A percentile compares a stretch with the other conserved stretches of the same genome.
These are phyloP conservation scores for Fusarium buharicum DNA, from an alignment of 2,329 filamentous ascomycete species.

Conservation along the genomic window DNA sequence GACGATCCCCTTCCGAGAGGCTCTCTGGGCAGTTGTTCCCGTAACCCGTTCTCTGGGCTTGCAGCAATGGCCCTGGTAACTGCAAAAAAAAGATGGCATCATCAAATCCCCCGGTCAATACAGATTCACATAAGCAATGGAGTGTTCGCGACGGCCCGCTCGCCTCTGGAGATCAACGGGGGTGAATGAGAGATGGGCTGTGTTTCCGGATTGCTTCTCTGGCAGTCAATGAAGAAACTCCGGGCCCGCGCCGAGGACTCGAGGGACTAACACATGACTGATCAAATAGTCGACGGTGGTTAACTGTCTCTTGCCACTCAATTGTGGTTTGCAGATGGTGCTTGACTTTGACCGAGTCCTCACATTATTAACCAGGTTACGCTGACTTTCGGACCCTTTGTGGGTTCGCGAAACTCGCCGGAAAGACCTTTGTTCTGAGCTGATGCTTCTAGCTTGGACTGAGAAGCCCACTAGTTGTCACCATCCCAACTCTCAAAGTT, in stretches of 20 bases:
- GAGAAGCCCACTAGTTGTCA: background rate
- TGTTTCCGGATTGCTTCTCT: constrained; percentile 15
- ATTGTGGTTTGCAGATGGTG: constrained; percentile 1
- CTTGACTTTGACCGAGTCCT: constrained; percentile 6
- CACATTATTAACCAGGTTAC: background rate
- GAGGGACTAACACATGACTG: constrained; percentile 1
- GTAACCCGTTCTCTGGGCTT: constrained; percentile 25
- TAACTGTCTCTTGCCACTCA: constrained; percentile 21
- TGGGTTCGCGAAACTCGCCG: constrained; percentile 16
- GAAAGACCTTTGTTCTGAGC: background rate
- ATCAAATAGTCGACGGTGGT: background rate
- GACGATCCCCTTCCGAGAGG: constrained; percentile 21
- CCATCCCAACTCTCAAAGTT: background rate
- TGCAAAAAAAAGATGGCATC: background rate
- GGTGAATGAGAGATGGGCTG: background rate
- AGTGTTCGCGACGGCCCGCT: constrained; percentile 24
- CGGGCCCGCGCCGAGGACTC: constrained; percentile 15
- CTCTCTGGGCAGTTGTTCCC: constrained; percentile 11
- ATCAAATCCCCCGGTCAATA: constrained; percentile 10
- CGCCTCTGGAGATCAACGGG: constrained; percentile 11
- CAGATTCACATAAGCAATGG: constrained; percentile 19
- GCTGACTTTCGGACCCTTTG: constrained; percentile 21
- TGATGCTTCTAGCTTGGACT: background rate
- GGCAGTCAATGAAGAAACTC: constrained; percentile 13
- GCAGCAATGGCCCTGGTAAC: constrained; percentile 4